Evolutionary conservation across 352 stramenopile species (phyloP), one percentile per base, ranked within the genome.

Genomic region (Pythium guiyangense): DNA sequence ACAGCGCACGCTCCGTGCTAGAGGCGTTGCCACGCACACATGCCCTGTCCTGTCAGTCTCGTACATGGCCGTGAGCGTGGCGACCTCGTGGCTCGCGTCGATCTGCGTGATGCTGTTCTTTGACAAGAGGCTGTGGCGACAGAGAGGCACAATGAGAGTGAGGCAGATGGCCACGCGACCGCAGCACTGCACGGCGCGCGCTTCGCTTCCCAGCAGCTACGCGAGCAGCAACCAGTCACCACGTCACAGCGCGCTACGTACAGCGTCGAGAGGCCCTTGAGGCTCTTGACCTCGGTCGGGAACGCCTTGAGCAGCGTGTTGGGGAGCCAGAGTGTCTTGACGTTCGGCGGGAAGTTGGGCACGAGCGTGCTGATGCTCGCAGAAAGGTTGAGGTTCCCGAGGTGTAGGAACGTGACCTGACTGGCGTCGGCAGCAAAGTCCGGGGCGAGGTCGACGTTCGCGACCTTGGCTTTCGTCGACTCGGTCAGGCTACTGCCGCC

Each of bases 321-420:
- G 4, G 10, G 27, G 12, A 59, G 29, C 12, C 20, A 25, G 27
- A 59, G 29, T 4, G n/a, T n/a, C 20, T 20, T 1, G 4, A 59
- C 3, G 8, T 5, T 17, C 15, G 18, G 2, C 14, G 53, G 53
- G 42, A 59, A 44, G 11, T 59, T 52, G 1, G 27, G 4, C 11
- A 29, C 1, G 34, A 59, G 53, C n/a, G 2, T 37, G 17, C 37
- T n/a, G 29, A 59, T 22, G 27, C 14, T 52, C 10, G 31, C 35
- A 22, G 43, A 17, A 9, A 59, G 14, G 20, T 59, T 46, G 17
- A 59, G 53, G 29, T 59, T 59, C 20, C 8, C 53, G 22, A 59
- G 27, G 0, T 29, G 27, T 14, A 59, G n/a, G 2, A 31, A 14
- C n/a, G 39, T 58, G 26, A 58, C 20, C 29, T 58, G 52, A n/a